Base-by-base conservation (phyloP, 805 yeast genomes). In the Barnettozyma sucrosica region DNA sequence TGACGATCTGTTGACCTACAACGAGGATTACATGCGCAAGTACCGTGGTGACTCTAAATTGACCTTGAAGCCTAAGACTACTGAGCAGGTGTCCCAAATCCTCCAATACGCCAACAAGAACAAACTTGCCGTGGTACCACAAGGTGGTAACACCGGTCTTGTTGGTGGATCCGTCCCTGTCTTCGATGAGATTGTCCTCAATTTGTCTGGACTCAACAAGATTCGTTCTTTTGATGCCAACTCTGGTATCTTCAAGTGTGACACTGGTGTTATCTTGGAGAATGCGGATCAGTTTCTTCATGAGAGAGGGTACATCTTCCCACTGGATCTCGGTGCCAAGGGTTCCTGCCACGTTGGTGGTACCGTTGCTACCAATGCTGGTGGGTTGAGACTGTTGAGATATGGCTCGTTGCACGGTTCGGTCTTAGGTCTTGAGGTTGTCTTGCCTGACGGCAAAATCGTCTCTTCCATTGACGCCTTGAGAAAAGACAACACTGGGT, bases 311-410 rank as follows among this genome's bases (percentile, higher is more conserved):
- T 85, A 85, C 67, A 86, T 90, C 47, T 90, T 89, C 75, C 98
- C 98, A 24, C 72, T 90, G 44, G 98, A 90, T 64, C 70, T 90
- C 51, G 98, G 98, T 49, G 97, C 98, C 34, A 90, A 90, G 69
- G 98, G 98, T 13, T 88, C 97, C 2, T 92, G 97, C 64, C 96
- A 88, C 57, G 83, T 92, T 52, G 97, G 97, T 56, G 98, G 97
- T 54, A 86, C 83, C 46, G 92, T 89, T 39, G 96, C 97, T 18
- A 89, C 97, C 18, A 92, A 92, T 64, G 98, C 98, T 5, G 98
- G 98, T 61, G 98, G 98, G 1, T 75, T 90, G 57, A 74, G 98
- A 61, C 72, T 90, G 44, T 68, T 90, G 51, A 76, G 96, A 56
- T 90, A 89, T 63, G 97, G 97, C 3, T 87, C 96, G 6, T 75